Evolutionary conservation across 352 stramenopile genomes (phyloP).

Genomic region (Phytopythium montanum): DNA sequence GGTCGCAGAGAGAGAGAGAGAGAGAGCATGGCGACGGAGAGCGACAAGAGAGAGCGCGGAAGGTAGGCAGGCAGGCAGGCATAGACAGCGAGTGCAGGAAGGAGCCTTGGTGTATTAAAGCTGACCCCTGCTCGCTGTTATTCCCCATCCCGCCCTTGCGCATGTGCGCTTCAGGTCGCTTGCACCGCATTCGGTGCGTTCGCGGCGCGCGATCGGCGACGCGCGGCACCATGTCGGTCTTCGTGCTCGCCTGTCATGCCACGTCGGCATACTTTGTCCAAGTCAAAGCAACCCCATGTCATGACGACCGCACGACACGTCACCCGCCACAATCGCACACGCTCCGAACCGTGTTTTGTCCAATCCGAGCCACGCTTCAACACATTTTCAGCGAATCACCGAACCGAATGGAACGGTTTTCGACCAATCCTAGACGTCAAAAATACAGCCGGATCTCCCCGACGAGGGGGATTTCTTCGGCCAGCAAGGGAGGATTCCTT

Average conservation of each 20-base stretch:
- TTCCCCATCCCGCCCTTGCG: too few species aligned
- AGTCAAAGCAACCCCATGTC: background rate
- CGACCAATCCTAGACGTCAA: background rate
- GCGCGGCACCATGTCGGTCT: too few species aligned
- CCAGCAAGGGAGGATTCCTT: slow-evolving; percentile 6
- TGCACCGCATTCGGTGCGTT: too few species aligned
- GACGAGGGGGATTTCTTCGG: background rate
- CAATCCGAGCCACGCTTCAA: background rate
- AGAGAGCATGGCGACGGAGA: too few species aligned
- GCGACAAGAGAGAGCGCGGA: too few species aligned
- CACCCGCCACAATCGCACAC: background rate
- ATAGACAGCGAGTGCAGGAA: too few species aligned
- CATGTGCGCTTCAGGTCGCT: too few species aligned
- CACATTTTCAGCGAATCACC: background rate
- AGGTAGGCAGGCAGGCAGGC: background rate
- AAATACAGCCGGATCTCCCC: background rate
- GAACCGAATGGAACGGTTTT: background rate
- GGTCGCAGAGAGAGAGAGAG: too few species aligned
- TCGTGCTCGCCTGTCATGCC: too few species aligned
- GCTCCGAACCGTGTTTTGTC: background rate
- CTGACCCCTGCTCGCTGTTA: too few species aligned
- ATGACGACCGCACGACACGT: background rate
- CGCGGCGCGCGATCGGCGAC: too few species aligned
- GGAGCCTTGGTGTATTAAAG: too few species aligned
- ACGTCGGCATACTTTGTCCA: background rate